Base-by-base conservation (phyloP, 192 early-diverging fungal genomes). In the Dispira parvispora region DNA sequence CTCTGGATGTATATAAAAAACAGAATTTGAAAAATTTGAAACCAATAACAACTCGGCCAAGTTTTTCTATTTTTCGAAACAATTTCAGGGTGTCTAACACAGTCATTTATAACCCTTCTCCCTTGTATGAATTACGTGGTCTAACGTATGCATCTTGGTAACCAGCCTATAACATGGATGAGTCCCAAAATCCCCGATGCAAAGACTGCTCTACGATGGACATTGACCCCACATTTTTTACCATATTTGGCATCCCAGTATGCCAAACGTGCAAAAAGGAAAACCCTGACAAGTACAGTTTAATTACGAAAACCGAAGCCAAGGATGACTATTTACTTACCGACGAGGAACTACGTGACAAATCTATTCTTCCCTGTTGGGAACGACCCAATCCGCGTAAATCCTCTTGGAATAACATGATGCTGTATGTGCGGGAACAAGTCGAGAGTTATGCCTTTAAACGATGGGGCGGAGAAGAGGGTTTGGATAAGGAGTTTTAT, bases 291-390 rank as follows among this genome's bases (percentile, higher is more conserved):
- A 89, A 88, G 63, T 99, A 95, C 67, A 86, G 86, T 60, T 77
- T 99, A 45, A 71, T 97, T 46, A 99, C 94, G 42, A 99, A 99
- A 69, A 97, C 96, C 11, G 96, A 99, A 69, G 89, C 84, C 50
- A 88, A 82, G 64, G 80, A 87, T 75, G 96, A 99, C 65, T 99
- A 99, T 69, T 71, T 99, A 11, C 71, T 99, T 55, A 96, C 94
- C 0, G 96, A 99, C 65, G 82, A 83, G 11, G 94, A 97, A 75
- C 73, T 97, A n/a, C 74, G 82, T 9, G 93, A 95, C 69, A 67
- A 69, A 6, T 79, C 82, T 18, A 65, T 82, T 45, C 78, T 99
- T 26, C 89, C 91, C 0, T 75, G 78, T 47, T 94, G 90, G 87
- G 81, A 85, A 43, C 85, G 87, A 64, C 85, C 92, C 28, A 99